Base-by-base conservation (phyloP, 2,329 filamentous ascomycete species). In the Colletotrichum theobromicola region DNA sequence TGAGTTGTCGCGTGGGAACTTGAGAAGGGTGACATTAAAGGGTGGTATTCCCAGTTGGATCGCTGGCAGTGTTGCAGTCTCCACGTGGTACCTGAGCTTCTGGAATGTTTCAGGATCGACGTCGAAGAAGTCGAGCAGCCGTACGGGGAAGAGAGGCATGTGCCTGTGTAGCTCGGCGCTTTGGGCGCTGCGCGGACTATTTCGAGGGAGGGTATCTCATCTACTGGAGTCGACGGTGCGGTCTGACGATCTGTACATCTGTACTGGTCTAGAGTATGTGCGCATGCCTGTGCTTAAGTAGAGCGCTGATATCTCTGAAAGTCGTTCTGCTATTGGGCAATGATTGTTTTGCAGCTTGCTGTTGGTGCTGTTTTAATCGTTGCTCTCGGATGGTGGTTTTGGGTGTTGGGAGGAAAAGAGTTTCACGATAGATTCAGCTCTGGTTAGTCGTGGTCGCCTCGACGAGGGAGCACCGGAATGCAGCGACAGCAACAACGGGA, bases 11-110 rank as follows among this genome's bases (percentile, higher is more conserved):
- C 26, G 55, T 34, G 30, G 61, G 21, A 26, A 64, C 10, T 28
- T 7, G 12, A 34, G 35, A 50, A 50, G 42, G 42, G 46, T 30
- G 35, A 62, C 30, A 63, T 72, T 68, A 5, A 24, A 65, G 50
- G 53, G 32, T 21, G 61, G 60, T 5, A 42, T 42, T 28, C 61
- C 50, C 28, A 16, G 21, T 16, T 18, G 35, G 35, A 64, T 26
- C 24, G 28, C 35, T 34, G 6, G 10, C n/a, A 32, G 26, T 15
- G 30, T 50, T 21, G 35, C 32, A 37, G 10, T 18, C 26, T 21
- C 68, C 69, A 72, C 72, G 72, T 72, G 72, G 68, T 63, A 28
- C 32, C 24, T 18, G 57, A 58, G 68, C 62, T 75, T 75, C 72
- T 75, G 46, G 72, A 75, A 67, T 57, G 68, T 72, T 72, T 75